Base-by-base conservation (phyloP, 208 protist genomes). In the Wallacemonas sp. region DNA sequence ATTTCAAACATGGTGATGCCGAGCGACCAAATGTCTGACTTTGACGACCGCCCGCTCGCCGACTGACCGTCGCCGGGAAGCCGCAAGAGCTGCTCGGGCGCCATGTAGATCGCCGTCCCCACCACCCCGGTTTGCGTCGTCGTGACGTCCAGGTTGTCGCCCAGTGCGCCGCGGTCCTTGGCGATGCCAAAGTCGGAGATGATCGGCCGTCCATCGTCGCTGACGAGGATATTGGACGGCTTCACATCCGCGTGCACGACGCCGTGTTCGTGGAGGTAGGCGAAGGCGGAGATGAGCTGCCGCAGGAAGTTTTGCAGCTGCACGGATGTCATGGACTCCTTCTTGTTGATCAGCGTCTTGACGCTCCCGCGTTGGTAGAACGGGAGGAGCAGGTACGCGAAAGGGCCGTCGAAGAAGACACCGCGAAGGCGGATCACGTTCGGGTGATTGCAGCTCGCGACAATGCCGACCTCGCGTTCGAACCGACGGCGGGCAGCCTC, bases 151-250 rank as follows among this genome's bases (percentile, higher is more conserved):
- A 66, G 39, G 12, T 46, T 36, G 36, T 78, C 71, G 24, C 79
- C 79, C 24, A 81, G 78, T 2, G 29, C 32, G 48, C 71, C 81
- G 49, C 64, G 65, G 27, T 82, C 66, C 72, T 81, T 85, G 9
- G 80, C 81, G 32, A 90, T 84, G 60, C 92, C 92, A 69, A 97
- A 95, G 68, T 97, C 92, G 6, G 84, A 70, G 43, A 97, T 71
- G 19, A 88, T 77, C 1, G 87, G 77, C 23, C 76, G 69, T n/a
- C 82, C 71, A 32, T 94, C 81, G 27, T 66, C 70, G 29, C 78
- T 74, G 27, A 93, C 56, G 41, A 93, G 78, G n/a, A 93, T 76
- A 60, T 93, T 93, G 1, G 74, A 81, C 14, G 87, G 87, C 69
- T 91, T 90, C 17, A 93, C 72, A 71, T 93, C 84, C 0, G 60